These are phyloP conservation scores for Penicillium coprophilum DNA, from an alignment of 495 filamentous ascomycete species.

Conservation along the genomic window DNA sequence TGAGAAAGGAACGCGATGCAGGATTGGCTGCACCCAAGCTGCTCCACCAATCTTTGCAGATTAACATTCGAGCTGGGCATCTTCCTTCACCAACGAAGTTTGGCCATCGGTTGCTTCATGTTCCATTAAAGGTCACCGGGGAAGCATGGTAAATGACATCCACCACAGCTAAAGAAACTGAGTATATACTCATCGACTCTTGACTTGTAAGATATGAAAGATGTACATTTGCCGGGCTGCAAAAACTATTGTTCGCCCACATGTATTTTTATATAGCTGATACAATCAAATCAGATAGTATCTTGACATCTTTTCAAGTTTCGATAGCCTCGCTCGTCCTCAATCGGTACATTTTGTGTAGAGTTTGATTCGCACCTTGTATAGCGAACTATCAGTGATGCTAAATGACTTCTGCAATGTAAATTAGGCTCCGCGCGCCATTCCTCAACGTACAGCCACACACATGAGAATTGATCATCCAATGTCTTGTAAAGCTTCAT, in stretches of 20 bases:
- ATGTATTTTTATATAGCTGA: neutral
- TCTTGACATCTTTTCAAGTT: neutral
- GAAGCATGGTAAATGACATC: conserved; percentile 18
- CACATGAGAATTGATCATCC: neutral
- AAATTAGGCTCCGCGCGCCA: too few species aligned
- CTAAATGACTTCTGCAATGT: too few species aligned
- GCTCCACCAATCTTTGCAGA: conserved; percentile 56
- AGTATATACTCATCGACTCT: neutral
- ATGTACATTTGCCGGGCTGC: neutral
- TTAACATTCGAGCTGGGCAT: conserved; percentile 57
- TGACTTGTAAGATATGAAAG: neutral
- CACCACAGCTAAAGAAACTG: neutral
- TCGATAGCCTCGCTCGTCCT: neutral
- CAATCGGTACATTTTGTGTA: neutral
- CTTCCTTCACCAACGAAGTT: conserved; percentile 38
- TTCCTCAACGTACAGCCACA: too few species aligned
- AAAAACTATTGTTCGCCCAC: neutral
- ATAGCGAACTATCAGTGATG: too few species aligned
- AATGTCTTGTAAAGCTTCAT: neutral
- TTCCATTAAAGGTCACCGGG: conserved; percentile 43
- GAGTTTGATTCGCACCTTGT: neutral
- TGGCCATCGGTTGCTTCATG: conserved; percentile 39
- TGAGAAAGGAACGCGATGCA: conserved; percentile 49
- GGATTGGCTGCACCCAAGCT: conserved; percentile 49
- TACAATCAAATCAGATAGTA: neutral